phyloP scores from a whole-genome alignment of 495 filamentous ascomycete species.

The Xylaria acuta region DNA sequence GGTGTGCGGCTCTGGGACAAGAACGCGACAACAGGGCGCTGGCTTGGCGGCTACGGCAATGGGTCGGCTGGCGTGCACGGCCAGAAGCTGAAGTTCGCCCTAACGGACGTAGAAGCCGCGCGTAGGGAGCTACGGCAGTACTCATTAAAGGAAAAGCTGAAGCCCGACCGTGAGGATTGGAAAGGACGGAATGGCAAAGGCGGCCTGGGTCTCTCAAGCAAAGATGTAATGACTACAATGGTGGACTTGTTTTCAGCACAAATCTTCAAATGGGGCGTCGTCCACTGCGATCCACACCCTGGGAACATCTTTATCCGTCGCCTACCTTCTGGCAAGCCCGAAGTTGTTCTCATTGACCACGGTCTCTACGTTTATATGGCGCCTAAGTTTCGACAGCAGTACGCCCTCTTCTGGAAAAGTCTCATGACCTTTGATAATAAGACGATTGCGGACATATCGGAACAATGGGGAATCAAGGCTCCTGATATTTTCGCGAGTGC shows the following conservation, averaged over 20 bases:
- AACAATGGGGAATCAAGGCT: slow-evolving; percentile 84
- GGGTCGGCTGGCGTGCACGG: slow-evolving; percentile 82
- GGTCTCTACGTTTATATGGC: slow-evolving; percentile 92
- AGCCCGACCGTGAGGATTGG: slow-evolving; percentile 83
- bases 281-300: slow-evolving; percentile 96
- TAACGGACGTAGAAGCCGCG: slow-evolving; percentile 51
- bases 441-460: slow-evolving; percentile 71
- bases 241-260: slow-evolving; percentile 93
- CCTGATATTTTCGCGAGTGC: slow-evolving; percentile 89
- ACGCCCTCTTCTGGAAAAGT: slow-evolving; percentile 90
- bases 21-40: slow-evolving; percentile 70
- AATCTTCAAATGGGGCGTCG: slow-evolving; percentile 93
- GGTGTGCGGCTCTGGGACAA: slow-evolving; percentile 92
- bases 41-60: slow-evolving; percentile 75
- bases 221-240: slow-evolving; percentile 94
- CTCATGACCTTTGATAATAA: slow-evolving; percentile 92
- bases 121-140: slow-evolving; percentile 51
- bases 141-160: slow-evolving; percentile 61
- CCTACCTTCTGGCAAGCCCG: slow-evolving; percentile 76
- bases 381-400: slow-evolving; percentile 84
- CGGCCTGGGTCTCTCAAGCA: slow-evolving; percentile 80
- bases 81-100: slow-evolving; percentile 59
- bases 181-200: slow-evolving; percentile 70
- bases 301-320: slow-evolving; percentile 96
- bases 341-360: slow-evolving; percentile 95